phyloP scores from a whole-genome alignment of 169 alveolate genomes.

The Plasmodium relictum region DNA sequence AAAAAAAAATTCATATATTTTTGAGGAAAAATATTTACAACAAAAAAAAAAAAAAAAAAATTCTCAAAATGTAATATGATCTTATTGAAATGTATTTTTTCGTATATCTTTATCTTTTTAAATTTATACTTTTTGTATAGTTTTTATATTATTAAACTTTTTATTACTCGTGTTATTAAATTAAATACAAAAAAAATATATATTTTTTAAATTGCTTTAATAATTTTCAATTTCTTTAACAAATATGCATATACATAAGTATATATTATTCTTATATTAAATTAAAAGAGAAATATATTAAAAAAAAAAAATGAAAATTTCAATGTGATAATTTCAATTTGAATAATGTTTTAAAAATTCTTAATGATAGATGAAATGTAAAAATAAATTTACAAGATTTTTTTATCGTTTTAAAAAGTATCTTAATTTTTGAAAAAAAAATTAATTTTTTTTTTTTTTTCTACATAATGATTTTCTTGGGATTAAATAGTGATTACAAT shows the following conservation, averaged over 20 bases:
- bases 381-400: constrained; percentile 35
- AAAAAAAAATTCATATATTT: no score
- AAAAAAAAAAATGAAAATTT: constrained; percentile 15
- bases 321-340: constrained; percentile 10
- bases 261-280: not conserved
- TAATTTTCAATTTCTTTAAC: not conserved
- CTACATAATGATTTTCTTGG: constrained; percentile 76
- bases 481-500: constrained; percentile 74
- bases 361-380: constrained; percentile 62
- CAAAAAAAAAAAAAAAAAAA: constrained; percentile 2
- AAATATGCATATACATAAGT: not conserved
- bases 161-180: not conserved
- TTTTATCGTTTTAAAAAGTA: constrained; percentile 9
- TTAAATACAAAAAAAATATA: constrained; percentile 3
- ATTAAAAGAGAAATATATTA: not conserved
- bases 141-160: not conserved
- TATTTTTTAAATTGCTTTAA: not conserved
- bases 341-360: constrained; percentile 16
- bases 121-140: no score
- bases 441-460: constrained; percentile 28
- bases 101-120: not conserved
- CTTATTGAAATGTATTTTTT: not conserved
- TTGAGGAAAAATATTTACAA: no score
- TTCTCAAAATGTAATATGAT: not conserved
- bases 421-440: constrained; percentile 38